Percentiles rank a stretch among this genome's conserved stretches.
These are phyloP conservation scores for Ostreobium quekettii DNA, from an alignment of 139 green algal species.

Conservation along the genomic window DNA sequence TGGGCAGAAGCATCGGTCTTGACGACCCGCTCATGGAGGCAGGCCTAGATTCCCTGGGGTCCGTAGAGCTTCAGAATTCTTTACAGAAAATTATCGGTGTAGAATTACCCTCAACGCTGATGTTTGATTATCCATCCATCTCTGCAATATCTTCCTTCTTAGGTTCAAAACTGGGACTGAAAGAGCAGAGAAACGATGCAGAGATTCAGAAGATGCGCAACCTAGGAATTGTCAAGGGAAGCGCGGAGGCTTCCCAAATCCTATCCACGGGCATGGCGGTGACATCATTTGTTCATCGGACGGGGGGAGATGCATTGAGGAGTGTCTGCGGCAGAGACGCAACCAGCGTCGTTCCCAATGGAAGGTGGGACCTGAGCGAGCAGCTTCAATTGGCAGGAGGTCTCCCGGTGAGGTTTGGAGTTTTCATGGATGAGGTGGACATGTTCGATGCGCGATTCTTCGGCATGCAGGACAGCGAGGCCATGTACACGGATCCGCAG, in stretches of 20 bases:
- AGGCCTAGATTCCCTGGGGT: constrained; percentile 66
- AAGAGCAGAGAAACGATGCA: no score
- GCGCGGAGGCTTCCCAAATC: no score
- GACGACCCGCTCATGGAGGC: constrained; percentile 68
- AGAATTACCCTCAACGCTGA: constrained; percentile 60
- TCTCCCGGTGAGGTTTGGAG: constrained; percentile 46
- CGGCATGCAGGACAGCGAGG: constrained; percentile 53
- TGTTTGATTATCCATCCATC: constrained; percentile 79
- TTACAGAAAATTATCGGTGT: constrained; percentile 48
- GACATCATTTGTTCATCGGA: no score
- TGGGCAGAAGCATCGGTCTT: constrained; percentile 16
- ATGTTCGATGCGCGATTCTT: constrained; percentile 66
- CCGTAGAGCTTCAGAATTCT: constrained; percentile 69
- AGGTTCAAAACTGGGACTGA: not conserved
- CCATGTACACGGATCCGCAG: constrained; percentile 54
- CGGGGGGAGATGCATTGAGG: no score
- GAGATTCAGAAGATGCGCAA: no score
- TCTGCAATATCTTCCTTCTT: constrained; percentile 29
- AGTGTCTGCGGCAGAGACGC: constrained; percentile 24
- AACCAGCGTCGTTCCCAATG: constrained; percentile 29
- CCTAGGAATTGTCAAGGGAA: no score
- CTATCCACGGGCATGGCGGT: no score
- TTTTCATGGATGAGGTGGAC: constrained; percentile 47
- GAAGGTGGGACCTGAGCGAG: constrained; percentile 39
- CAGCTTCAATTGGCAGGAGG: constrained; percentile 17